A percentile compares a stretch with the other conserved stretches of the same genome.
phyloP scores from a whole-genome alignment of 2,329 filamentous ascomycete species.

The Scedosporium apiospermum region DNA sequence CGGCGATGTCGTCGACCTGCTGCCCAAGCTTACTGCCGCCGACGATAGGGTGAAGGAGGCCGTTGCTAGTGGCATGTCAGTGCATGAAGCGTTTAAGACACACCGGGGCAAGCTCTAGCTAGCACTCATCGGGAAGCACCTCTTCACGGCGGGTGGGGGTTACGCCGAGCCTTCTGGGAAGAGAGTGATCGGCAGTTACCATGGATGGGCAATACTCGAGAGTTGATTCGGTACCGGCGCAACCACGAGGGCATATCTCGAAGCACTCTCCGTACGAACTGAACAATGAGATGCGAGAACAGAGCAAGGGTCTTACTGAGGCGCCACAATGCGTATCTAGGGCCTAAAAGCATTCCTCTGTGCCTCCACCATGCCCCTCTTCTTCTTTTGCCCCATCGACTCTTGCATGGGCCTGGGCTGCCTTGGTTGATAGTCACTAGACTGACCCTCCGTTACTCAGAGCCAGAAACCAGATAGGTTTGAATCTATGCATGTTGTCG shows the following conservation, averaged over 20 bases:
- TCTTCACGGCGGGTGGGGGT: background rate
- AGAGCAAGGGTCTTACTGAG: background rate
- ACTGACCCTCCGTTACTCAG: too few relatives aligned
- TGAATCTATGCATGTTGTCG: too few relatives aligned
- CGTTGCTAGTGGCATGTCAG: constrained; percentile 50
- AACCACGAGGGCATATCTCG: background rate
- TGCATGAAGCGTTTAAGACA: constrained; percentile 57
- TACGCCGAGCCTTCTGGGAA: background rate
- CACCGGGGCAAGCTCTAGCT: constrained; percentile 31
- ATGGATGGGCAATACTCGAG: background rate
- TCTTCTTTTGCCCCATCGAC: background rate
- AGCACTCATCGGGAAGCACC: background rate
- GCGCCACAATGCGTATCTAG: background rate
- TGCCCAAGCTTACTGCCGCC: constrained; percentile 39
- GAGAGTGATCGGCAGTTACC: background rate
- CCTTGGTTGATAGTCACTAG: too few relatives aligned
- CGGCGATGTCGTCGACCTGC: constrained; percentile 48
- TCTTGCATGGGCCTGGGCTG: background rate
- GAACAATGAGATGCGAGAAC: constrained; percentile 2
- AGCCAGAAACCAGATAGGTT: too few relatives aligned
- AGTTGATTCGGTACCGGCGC: background rate
- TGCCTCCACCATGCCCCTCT: background rate
- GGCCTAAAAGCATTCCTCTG: background rate
- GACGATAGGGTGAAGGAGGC: constrained; percentile 56
- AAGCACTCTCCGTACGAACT: background rate